These are phyloP conservation scores for Ceratobasidium sp. DNA, from an alignment of 1,284 basidiomycete genomes.

Conservation along the genomic window DNA sequence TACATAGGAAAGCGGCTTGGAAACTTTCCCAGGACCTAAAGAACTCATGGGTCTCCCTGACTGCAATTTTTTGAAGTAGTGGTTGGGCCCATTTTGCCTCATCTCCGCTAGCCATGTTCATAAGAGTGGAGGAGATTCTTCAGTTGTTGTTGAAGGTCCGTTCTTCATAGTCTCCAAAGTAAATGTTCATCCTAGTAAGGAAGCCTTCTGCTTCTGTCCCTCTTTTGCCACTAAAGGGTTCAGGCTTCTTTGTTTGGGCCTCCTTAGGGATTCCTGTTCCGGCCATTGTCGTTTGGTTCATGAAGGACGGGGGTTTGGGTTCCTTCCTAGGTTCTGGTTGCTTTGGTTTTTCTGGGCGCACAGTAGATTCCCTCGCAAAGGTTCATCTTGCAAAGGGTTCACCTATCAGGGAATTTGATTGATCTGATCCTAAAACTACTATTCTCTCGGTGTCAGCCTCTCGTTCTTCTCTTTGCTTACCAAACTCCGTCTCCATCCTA, in stretches of 20 bases:
- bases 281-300: background rate
- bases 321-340: background rate
- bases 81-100: background rate
- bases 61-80: background rate
- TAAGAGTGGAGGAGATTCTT: background rate
- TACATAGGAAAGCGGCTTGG: background rate
- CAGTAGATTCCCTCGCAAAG: no score
- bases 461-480: no score
- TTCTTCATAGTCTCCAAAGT: slow-evolving; percentile 3
- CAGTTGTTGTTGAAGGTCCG: background rate
- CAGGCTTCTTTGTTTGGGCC: background rate
- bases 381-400: no score
- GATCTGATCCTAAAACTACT: no score
- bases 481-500: no score
- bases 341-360: no score
- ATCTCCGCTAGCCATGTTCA: background rate
- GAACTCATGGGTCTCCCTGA: background rate
- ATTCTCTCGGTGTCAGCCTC: no score
- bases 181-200: background rate
- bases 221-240: background rate
- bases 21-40: background rate
- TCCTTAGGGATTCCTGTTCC: slow-evolving; percentile 6
- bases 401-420: no score
- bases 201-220: background rate
- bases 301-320: background rate